Conservation (phyloP, 148 eudicot genomes). For the Dianthus caryophyllus region DNA sequence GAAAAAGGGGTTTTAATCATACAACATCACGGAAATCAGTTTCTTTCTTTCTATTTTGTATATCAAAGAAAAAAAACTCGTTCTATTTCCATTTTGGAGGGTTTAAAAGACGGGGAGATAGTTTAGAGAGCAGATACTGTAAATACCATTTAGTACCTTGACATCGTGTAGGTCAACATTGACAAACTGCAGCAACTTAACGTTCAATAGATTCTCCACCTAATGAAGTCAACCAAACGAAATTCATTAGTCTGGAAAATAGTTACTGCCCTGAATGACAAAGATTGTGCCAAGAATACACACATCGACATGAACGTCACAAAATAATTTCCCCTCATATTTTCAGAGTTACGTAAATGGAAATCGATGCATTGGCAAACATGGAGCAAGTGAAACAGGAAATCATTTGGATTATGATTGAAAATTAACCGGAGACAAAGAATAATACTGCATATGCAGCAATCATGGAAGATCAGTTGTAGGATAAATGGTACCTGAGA, state of each 20-base stretch:
- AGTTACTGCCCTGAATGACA: neutral
- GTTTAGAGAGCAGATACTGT: conserved; percentile 15
- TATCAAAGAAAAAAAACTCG: neutral
- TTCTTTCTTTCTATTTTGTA: too few species aligned
- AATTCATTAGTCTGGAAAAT: neutral
- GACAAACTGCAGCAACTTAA: conserved; percentile 61
- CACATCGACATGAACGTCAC: neutral
- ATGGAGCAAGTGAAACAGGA: neutral
- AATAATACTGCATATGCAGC: neutral
- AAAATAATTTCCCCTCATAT: neutral
- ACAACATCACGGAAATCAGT: too few species aligned
- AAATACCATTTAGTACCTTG: conserved; percentile 59
- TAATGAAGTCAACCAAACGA: conserved; percentile 29
- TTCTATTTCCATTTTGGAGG: neutral
- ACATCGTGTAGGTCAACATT: conserved; percentile 73
- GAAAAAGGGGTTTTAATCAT: too few species aligned
- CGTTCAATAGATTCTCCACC: conserved; percentile 73
- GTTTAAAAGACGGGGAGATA: neutral
- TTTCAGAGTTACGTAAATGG: neutral
- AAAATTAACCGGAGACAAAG: neutral
- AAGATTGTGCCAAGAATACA: neutral
- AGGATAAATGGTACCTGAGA: conserved; percentile 45
- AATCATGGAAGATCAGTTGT: conserved; percentile 2
- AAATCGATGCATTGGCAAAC: neutral
- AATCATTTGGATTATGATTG: neutral